These are phyloP conservation scores for Lycium ferocissimum DNA, from an alignment of 257 asterid genomes.

Conservation along the genomic window DNA sequence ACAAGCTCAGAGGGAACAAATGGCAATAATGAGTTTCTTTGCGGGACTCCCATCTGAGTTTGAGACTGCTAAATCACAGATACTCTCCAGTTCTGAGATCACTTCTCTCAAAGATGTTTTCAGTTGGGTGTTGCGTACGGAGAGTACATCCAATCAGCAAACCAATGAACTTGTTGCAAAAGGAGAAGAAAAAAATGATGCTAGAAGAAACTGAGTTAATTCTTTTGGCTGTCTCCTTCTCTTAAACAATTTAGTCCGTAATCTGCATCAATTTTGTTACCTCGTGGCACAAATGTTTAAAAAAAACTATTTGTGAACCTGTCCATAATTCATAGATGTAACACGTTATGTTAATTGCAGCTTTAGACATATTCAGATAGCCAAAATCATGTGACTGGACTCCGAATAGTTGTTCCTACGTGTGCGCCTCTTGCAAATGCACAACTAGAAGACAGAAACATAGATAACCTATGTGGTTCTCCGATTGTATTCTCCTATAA, in stretches of 20 bases:
- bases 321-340: not conserved
- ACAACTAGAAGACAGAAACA: too few species aligned
- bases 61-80: conserved; percentile 22
- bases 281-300: not conserved
- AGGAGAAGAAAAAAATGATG: not conserved
- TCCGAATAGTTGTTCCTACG: too few species aligned
- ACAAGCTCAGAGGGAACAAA: conserved; percentile 17
- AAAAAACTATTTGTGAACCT: not conserved
- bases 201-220: not conserved
- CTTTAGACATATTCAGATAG: conserved; percentile 21
- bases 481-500: too few species aligned
- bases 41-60: conserved; percentile 1
- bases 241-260: not conserved
- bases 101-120: conserved; percentile 3
- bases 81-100: conserved; percentile 10
- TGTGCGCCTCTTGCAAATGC: too few species aligned
- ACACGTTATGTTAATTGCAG: conserved; percentile 30
- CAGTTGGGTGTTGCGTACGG: not conserved
- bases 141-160: not conserved
- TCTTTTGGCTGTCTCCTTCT: not conserved
- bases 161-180: not conserved
- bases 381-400: too few species aligned
- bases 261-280: not conserved
- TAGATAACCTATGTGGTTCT: too few species aligned
- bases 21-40: conserved; percentile 28